phyloP scores from a whole-genome alignment of 306 rosid genomes.

The Glycine latifolia region DNA sequence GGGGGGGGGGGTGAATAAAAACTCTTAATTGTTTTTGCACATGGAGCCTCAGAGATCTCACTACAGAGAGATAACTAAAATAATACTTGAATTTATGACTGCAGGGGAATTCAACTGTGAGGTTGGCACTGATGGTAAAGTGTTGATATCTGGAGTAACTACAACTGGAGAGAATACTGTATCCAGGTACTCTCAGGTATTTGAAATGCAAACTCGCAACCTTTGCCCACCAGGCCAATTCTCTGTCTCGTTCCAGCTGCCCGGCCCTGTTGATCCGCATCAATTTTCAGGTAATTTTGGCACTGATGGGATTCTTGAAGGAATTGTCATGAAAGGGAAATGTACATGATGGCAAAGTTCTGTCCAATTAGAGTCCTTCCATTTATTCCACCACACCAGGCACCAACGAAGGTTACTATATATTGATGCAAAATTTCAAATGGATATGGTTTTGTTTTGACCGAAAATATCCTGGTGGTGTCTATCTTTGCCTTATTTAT shows the following conservation, averaged over 20 bases:
- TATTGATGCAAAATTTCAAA: constrained; percentile 21
- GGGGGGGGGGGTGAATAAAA: too few species aligned
- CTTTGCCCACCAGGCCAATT: constrained; percentile 83
- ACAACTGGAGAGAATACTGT: constrained; percentile 79
- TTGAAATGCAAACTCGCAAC: constrained; percentile 80
- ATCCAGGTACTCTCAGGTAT: constrained; percentile 69
- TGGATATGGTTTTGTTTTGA: constrained; percentile 36
- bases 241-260: constrained; percentile 75
- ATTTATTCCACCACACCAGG: constrained; percentile 3
- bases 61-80: constrained; percentile 8
- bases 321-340: constrained; percentile 67
- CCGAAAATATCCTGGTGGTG: constrained; percentile 15
- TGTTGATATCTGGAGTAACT: constrained; percentile 64
- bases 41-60: constrained; percentile 1
- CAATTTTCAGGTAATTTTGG: constrained; percentile 74
- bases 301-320: constrained; percentile 83
- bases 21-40: constrained; percentile 1
- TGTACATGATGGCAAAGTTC: constrained; percentile 22
- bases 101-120: constrained; percentile 83
- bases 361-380: not conserved
- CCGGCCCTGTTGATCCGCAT: constrained; percentile 79
- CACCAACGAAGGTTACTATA: constrained; percentile 4
- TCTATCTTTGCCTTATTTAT: constrained; percentile 26
- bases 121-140: constrained; percentile 67
- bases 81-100: constrained; percentile 42